phyloP scores from a whole-genome alignment of 345 rosid genomes.

The Syzygium aqueum region DNA sequence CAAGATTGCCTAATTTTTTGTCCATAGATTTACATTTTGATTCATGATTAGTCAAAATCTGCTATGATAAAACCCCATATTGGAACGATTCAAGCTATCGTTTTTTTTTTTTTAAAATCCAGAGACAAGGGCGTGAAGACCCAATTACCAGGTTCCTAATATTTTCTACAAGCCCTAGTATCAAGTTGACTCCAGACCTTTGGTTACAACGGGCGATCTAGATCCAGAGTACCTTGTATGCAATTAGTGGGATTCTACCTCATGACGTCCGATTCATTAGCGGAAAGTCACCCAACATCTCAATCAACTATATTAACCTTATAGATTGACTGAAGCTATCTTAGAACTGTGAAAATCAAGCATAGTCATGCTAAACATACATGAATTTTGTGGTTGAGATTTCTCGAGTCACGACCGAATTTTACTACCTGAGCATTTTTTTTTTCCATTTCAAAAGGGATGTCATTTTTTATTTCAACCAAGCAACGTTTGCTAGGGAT shows the following conservation, averaged over 20 bases:
- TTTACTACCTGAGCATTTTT: neutral
- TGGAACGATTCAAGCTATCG: neutral
- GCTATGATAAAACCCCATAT: neutral
- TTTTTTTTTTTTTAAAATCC: neutral
- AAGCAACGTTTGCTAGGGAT: too few species aligned
- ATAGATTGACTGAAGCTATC: neutral
- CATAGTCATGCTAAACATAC: neutral
- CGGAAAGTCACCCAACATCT: neutral
- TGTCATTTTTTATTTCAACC: too few species aligned
- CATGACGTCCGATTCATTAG: neutral
- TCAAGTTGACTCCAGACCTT: neutral
- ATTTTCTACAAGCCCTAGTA: neutral
- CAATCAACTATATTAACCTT: neutral
- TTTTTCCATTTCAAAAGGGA: too few species aligned
- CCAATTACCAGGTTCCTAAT: neutral
- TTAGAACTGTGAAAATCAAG: neutral
- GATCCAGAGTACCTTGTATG: fast-evolving
- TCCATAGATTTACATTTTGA: neutral
- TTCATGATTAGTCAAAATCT: neutral
- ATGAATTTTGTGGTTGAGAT: neutral
- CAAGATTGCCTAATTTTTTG: neutral
- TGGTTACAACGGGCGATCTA: neutral
- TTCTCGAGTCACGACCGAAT: neutral
- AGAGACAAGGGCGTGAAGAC: neutral
- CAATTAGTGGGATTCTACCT: neutral